Evolutionary conservation across 495 filamentous ascomycete species (phyloP).

Genomic region (Aspergillus bertholletiae): DNA sequence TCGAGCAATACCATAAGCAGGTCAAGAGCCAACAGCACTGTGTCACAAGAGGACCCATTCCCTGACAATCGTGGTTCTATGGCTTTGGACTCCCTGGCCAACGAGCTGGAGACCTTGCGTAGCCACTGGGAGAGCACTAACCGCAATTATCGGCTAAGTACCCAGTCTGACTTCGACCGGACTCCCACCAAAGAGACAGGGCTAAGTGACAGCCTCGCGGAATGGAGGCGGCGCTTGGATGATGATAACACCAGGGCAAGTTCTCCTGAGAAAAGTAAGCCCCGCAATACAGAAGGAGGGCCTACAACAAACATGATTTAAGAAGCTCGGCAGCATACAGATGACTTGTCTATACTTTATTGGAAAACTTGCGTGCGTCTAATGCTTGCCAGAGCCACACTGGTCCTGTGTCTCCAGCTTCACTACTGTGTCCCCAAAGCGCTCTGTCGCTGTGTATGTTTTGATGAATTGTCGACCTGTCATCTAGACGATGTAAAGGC

Average conservation of each 20-base stretch:
- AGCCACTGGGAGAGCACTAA: constrained; percentile 94
- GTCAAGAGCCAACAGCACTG: constrained; percentile 38
- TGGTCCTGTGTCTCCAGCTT: background rate
- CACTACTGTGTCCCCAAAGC: background rate
- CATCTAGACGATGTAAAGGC: background rate
- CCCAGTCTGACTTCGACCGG: constrained; percentile 77
- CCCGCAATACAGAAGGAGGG: constrained; percentile 20
- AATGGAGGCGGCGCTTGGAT: constrained; percentile 73
- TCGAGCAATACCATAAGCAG: constrained; percentile 37
- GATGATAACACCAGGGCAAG: constrained; percentile 48
- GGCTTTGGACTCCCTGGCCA: constrained; percentile 86
- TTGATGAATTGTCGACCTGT: background rate
- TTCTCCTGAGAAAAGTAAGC: constrained; percentile 26
- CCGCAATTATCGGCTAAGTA: constrained; percentile 87
- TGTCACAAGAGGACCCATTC: constrained; percentile 60
- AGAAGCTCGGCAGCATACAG: constrained; percentile 6
- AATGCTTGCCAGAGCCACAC: constrained; percentile 2
- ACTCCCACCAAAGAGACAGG: constrained; percentile 52
- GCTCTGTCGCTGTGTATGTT: background rate
- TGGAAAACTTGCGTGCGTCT: constrained; percentile 11
- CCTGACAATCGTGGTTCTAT: constrained; percentile 69
- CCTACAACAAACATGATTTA: constrained; percentile 37
- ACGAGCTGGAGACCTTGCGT: constrained; percentile 83
- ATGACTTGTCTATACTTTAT: constrained; percentile 16
- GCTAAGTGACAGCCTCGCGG: constrained; percentile 66